Conservation (phyloP, 2,329 filamentous ascomycete species). For the Immersiporthe knoxdaviesiana region DNA sequence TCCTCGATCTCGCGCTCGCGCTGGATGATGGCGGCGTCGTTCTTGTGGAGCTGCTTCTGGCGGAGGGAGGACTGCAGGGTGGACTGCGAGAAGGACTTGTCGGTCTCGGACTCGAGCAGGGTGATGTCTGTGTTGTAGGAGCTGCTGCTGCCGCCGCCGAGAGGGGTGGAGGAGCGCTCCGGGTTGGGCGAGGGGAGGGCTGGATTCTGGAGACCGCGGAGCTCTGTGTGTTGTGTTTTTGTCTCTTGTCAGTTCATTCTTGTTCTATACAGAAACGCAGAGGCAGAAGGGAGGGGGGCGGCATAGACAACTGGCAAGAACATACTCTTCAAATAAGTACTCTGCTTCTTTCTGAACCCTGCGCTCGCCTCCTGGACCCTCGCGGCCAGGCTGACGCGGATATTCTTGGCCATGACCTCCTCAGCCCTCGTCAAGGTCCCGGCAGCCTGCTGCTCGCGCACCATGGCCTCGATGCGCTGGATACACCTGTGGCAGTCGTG, state of each 20-base stretch:
- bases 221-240: constrained; percentile 58
- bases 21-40: constrained; percentile 85
- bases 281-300: neutral
- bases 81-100: constrained; percentile 88
- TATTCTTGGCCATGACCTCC: constrained; percentile 94
- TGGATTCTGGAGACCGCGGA: constrained; percentile 70
- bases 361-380: constrained; percentile 91
- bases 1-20: constrained; percentile 97
- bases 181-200: constrained; percentile 49
- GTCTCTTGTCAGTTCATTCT: constrained; percentile 32
- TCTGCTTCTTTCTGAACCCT: constrained; percentile 94
- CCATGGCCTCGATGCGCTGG: constrained; percentile 84
- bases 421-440: constrained; percentile 79
- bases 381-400: constrained; percentile 87
- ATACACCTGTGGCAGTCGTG: constrained; percentile 90
- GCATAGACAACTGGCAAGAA: constrained; percentile 1
- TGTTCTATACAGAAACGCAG: too few species aligned
- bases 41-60: constrained; percentile 68
- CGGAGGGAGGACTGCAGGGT: constrained; percentile 80
- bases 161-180: constrained; percentile 58
- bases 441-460: constrained; percentile 74
- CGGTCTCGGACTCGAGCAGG: constrained; percentile 89
- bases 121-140: constrained; percentile 77
- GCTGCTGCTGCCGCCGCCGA: constrained; percentile 42
- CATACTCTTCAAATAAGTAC: constrained; percentile 89